Conservation (phyloP, 2,329 filamentous ascomycete genomes). For the Epichloe brachyelytri region DNA sequence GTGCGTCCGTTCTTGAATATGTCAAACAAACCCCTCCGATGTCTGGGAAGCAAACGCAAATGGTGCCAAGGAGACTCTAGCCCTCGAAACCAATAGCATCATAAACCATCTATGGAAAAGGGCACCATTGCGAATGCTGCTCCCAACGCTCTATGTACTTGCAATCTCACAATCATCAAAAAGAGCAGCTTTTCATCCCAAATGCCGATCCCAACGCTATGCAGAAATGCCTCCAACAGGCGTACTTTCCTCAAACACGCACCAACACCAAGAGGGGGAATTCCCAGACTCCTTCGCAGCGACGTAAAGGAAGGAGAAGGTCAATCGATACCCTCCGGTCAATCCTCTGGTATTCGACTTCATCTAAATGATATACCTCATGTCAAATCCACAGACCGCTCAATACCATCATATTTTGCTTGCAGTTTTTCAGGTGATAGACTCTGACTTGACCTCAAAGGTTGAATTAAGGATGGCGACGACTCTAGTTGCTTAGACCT, state of each 20-base stretch:
- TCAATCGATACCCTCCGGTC: not conserved
- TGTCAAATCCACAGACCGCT: conserved; percentile 11
- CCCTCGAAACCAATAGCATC: not conserved
- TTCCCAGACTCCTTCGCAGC: not conserved
- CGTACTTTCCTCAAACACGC: not conserved
- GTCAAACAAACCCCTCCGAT: too few species aligned
- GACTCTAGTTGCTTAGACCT: not conserved
- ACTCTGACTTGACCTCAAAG: conserved; percentile 4
- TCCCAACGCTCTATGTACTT: not conserved
- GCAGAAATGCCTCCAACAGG: conserved; percentile 6
- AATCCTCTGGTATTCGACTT: not conserved
- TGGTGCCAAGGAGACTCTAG: not conserved
- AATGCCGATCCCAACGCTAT: conserved; percentile 5
- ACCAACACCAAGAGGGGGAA: not conserved
- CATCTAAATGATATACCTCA: not conserved
- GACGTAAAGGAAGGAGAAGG: not conserved
- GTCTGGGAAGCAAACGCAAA: too few species aligned
- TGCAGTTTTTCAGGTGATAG: not conserved
- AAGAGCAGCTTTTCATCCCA: not conserved
- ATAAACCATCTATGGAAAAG: not conserved
- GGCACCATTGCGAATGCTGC: not conserved
- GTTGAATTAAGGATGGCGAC: conserved; percentile 4
- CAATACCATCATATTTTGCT: conserved; percentile 19
- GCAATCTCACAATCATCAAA: not conserved
- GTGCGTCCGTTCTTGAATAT: not conserved